Evolutionary conservation across 768 basidiomycete species (phyloP).

Genomic region (Xerocomus spinulosus): DNA sequence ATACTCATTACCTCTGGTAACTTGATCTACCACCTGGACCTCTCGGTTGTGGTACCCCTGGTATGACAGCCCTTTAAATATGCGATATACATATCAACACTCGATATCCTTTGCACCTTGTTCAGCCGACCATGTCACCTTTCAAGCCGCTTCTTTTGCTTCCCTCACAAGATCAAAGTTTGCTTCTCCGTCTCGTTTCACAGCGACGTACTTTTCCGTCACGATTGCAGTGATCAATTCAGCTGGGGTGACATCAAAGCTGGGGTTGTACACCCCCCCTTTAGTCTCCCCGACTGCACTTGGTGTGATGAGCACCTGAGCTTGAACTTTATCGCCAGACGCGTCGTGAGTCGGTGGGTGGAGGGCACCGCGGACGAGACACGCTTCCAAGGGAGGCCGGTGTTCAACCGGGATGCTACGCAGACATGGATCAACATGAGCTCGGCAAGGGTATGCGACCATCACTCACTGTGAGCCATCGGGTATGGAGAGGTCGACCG

Average conservation of each 20-base stretch:
- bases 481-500: conserved; percentile 76
- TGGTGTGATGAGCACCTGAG: conserved; percentile 83
- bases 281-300: conserved; percentile 35
- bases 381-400: conserved; percentile 81
- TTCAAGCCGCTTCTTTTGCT: conserved; percentile 5
- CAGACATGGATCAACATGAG: not conserved
- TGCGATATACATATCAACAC: no score
- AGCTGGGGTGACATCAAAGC: conserved; percentile 95
- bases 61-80: not conserved
- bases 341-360: conserved; percentile 45
- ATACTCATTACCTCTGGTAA: no score
- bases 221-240: conserved; percentile 92
- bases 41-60: no score
- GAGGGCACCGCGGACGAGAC: conserved; percentile 77
- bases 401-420: conserved; percentile 88
- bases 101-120: not conserved
- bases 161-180: conserved; percentile 58
- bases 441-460: not conserved
- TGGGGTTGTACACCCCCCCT: conserved; percentile 74
- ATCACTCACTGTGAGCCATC: conserved; percentile 56
- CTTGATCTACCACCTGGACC: no score
- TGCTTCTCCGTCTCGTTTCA: conserved; percentile 53
- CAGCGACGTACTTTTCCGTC: conserved; percentile 91
- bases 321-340: conserved; percentile 53
- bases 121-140: no score